Conservation (phyloP, 2,329 filamentous ascomycete genomes). For the Tetracladium maxilliforme region DNA sequence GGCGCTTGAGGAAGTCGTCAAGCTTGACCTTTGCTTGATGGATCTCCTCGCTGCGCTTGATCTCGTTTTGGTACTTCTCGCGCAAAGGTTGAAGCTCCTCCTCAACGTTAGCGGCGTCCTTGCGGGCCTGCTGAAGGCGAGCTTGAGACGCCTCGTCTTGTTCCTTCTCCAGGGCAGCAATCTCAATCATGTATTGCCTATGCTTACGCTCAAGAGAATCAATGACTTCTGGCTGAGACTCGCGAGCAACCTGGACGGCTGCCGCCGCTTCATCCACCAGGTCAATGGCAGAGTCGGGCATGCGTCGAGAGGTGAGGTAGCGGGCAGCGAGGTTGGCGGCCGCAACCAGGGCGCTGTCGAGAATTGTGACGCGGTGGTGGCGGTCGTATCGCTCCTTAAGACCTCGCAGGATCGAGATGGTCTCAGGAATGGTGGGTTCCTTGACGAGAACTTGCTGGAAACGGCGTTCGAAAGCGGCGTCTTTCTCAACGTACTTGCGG, state of each 20-base stretch:
- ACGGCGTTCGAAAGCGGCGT: slow-evolving; percentile 91
- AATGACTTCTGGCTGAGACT: slow-evolving; percentile 91
- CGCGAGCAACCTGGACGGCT: slow-evolving; percentile 86
- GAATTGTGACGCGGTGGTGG: slow-evolving; percentile 93
- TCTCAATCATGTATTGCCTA: slow-evolving; percentile 91
- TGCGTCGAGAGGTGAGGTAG: slow-evolving; percentile 78
- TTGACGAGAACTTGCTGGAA: slow-evolving; percentile 98
- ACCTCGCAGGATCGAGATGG: slow-evolving; percentile 94
- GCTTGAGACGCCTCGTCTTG: slow-evolving; percentile 85
- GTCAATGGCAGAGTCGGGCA: slow-evolving; percentile 94
- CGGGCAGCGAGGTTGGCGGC: slow-evolving; percentile 84
- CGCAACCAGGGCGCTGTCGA: slow-evolving; percentile 83
- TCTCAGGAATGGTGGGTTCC: slow-evolving; percentile 78
- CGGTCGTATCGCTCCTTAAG: slow-evolving; percentile 97
- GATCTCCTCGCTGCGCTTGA: slow-evolving; percentile 78
- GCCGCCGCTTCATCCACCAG: slow-evolving; percentile 92
- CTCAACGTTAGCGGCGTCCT: slow-evolving; percentile 85
- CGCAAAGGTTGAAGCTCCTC: slow-evolving; percentile 85
- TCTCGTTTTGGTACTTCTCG: slow-evolving; percentile 92
- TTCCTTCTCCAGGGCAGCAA: slow-evolving; percentile 84
- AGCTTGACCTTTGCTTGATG: slow-evolving; percentile 93
- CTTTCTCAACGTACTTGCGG: slow-evolving; percentile 98
- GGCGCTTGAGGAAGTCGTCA: slow-evolving; percentile 78
- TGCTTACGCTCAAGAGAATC: slow-evolving; percentile 86
- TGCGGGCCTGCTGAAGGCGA: slow-evolving; percentile 68